These are phyloP conservation scores for Lenwebbia sp. DNA, from an alignment of 345 rosid genomes.

Conservation along the genomic window DNA sequence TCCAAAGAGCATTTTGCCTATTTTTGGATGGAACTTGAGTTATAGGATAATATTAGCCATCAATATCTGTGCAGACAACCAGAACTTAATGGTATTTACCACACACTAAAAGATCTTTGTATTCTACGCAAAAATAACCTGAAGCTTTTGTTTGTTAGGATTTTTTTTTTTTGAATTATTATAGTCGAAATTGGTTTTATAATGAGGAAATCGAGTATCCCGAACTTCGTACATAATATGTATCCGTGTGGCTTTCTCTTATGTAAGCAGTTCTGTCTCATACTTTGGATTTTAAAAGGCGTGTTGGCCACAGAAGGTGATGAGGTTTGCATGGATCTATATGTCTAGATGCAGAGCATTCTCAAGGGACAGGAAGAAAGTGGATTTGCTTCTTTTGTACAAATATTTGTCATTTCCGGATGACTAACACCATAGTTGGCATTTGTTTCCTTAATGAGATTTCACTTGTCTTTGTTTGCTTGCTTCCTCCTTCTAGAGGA, in stretches of 20 bases:
- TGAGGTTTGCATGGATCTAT: not conserved
- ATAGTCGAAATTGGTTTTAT: not conserved
- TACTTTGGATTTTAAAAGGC: not conserved
- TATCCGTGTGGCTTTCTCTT: not conserved
- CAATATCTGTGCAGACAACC: not conserved
- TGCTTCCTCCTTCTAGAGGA: not conserved
- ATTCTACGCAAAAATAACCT: not conserved
- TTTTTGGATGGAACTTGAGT: not conserved
- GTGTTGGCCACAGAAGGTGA: not conserved
- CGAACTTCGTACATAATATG: not conserved
- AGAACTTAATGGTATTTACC: not conserved
- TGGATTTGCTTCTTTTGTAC: not conserved
- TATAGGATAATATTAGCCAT: not conserved
- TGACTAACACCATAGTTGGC: not conserved
- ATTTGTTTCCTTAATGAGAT: not conserved
- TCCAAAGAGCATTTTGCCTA: not conserved
- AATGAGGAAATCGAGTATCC: not conserved
- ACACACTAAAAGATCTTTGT: not conserved
- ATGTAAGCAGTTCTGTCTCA: not conserved
- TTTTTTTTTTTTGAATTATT: not conserved
- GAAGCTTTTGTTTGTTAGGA: not conserved
- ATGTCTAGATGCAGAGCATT: not conserved
- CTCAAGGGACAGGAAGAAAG: not conserved
- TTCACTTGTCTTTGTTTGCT: not conserved
- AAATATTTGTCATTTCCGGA: not conserved